Conservation (phyloP, 148 eudicot species). For the Chenopodium album region DNA sequence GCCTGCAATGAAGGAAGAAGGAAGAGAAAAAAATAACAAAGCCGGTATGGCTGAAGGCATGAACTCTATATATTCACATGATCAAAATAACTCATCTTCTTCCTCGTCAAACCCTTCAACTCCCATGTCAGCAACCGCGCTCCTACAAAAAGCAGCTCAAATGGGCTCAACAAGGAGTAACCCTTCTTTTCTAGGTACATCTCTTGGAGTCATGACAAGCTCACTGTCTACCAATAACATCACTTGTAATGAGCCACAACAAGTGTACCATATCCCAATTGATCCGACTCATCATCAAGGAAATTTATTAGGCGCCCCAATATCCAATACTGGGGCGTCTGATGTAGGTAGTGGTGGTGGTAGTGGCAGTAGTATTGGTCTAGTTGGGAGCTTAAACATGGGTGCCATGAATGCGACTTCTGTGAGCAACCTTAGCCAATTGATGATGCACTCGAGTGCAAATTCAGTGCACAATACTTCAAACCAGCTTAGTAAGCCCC, state of each 20-base stretch:
- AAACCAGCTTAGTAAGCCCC: slow-evolving; percentile 19
- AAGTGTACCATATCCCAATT: neutral
- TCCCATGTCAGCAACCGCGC: slow-evolving; percentile 94
- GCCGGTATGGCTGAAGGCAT: slow-evolving; percentile 31
- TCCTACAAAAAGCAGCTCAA: slow-evolving; percentile 87
- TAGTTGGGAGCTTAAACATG: slow-evolving; percentile 6
- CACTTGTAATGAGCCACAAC: neutral
- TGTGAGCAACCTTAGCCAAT: slow-evolving; percentile 32
- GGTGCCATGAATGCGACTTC: slow-evolving; percentile 22
- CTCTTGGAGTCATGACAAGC: slow-evolving; percentile 44
- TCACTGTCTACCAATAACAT: slow-evolving; percentile 29
- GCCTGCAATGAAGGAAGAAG: slow-evolving; percentile 34
- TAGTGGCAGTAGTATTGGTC: neutral
- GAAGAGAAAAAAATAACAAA: slow-evolving; percentile 4
- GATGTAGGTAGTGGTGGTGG: neutral
- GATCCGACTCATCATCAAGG: neutral
- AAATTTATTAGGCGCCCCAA: neutral
- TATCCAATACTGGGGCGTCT: slow-evolving; percentile 1
- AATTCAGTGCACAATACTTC: slow-evolving; percentile 10
- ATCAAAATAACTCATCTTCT: slow-evolving; percentile 14
- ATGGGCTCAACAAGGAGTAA: slow-evolving; percentile 72
- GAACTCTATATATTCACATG: slow-evolving; percentile 29
- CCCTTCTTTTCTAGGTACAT: slow-evolving; percentile 41
- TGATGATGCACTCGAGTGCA: slow-evolving; percentile 38
- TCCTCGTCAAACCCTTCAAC: slow-evolving; percentile 29